phyloP scores from a whole-genome alignment of 2,329 filamentous ascomycete species.

The Cordyceps sp. region DNA sequence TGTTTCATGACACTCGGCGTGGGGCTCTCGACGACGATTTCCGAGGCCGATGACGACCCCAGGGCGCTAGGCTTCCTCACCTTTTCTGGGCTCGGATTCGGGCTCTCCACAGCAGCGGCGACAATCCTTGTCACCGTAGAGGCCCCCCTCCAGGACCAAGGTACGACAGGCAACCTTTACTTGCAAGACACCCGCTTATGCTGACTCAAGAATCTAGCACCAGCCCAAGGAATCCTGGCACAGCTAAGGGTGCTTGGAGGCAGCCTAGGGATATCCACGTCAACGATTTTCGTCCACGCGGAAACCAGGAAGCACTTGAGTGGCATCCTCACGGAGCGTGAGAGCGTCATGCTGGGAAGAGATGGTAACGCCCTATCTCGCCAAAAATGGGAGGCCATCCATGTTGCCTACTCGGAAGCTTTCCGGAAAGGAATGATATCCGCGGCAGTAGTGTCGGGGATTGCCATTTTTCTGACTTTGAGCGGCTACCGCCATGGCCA shows the following conservation, averaged over 20 bases:
- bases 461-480: too few species aligned
- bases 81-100: constrained; percentile 36
- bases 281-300: constrained; percentile 26
- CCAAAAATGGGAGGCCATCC: constrained; percentile 14
- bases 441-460: too few species aligned
- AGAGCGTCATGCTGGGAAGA: constrained; percentile 11
- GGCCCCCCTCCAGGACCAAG: constrained; percentile 26
- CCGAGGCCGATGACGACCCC: constrained; percentile 16
- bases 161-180: constrained; percentile 12
- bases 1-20: constrained; percentile 28
- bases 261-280: constrained; percentile 35
- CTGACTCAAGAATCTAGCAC: too few species aligned
- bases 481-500: too few species aligned
- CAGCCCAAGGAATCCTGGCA: constrained; percentile 34
- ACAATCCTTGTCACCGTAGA: constrained; percentile 28
- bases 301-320: constrained; percentile 12
- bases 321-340: constrained; percentile 10
- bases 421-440: constrained; percentile 30
- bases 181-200: not conserved
- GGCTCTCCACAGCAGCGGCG: constrained; percentile 26
- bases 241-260: constrained; percentile 35
- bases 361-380: constrained; percentile 8
- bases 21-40: constrained; percentile 24
- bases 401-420: constrained; percentile 23
- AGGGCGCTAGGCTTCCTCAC: constrained; percentile 31